Percentiles rank a stretch among this genome's conserved stretches.
Conservation (phyloP, 2,329 filamentous ascomycete species). For the Didymella pomorum region DNA sequence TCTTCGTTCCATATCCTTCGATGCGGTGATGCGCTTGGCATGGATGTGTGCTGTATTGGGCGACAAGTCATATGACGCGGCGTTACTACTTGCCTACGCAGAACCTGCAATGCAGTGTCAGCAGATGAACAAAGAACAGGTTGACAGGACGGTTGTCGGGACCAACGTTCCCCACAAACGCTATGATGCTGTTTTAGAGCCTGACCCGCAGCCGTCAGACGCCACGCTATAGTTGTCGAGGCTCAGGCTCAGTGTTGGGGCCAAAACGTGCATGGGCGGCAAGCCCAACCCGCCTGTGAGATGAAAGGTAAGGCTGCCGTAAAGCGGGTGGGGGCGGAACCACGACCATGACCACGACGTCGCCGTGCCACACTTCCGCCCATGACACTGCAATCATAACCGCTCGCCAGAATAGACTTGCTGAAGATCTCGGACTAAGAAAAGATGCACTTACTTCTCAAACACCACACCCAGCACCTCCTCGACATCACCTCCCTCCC, state of each 20-base stretch:
- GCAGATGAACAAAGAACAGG: no score
- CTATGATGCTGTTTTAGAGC: not conserved
- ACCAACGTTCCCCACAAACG: conserved; percentile 2
- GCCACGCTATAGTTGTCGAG: conserved; percentile 34
- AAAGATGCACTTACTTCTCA: conserved; percentile 76
- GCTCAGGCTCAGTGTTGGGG: conserved; percentile 8
- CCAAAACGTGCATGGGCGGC: conserved; percentile 4
- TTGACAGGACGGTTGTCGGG: not conserved
- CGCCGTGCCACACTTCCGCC: no score
- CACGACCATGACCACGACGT: not conserved
- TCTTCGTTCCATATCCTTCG: no score
- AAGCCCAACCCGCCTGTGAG: no score
- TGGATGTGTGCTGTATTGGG: no score
- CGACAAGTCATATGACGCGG: no score
- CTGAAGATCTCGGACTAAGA: not conserved
- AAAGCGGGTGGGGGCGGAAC: not conserved
- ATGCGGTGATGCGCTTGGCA: no score
- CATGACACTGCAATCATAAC: no score
- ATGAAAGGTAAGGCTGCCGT: not conserved
- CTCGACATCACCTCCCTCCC: conserved; percentile 87
- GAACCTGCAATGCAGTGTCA: conserved; percentile 29
- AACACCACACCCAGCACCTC: conserved; percentile 97
- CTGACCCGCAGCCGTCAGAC: conserved; percentile 25
- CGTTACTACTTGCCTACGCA: conserved; percentile 36
- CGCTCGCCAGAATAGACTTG: no score